phyloP scores from a whole-genome alignment of 2,329 filamentous ascomycete genomes.

The Scytalidium sp. region DNA sequence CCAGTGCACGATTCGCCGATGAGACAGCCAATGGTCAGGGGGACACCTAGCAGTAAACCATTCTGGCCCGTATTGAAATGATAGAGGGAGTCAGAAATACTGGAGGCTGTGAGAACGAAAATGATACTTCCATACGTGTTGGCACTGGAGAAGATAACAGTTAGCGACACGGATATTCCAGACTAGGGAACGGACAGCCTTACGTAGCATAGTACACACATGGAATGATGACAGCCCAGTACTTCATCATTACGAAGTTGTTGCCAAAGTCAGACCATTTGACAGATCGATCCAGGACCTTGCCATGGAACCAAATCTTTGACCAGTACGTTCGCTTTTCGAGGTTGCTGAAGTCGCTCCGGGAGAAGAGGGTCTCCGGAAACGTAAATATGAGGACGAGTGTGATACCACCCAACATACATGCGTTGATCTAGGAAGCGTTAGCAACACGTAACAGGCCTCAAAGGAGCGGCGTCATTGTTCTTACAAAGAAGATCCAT shows the following conservation, averaged over 20 bases:
- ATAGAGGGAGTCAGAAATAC: slow-evolving; percentile 23
- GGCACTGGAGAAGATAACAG: slow-evolving; percentile 16
- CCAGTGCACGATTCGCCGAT: slow-evolving; percentile 45
- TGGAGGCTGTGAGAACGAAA: slow-evolving; percentile 20
- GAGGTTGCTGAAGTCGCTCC: slow-evolving; percentile 18
- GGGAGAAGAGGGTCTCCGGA: slow-evolving; percentile 49
- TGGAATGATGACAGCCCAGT: slow-evolving; percentile 9
- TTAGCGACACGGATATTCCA: neutral
- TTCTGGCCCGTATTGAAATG: slow-evolving; percentile 42
- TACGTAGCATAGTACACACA: slow-evolving; percentile 6
- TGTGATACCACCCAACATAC: slow-evolving; percentile 45
- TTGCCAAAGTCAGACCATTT: slow-evolving; percentile 3
- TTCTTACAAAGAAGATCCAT: slow-evolving; percentile 12
- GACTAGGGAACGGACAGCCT: slow-evolving; percentile 21
- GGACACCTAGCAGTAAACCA: slow-evolving; percentile 35
- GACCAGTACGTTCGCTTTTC: slow-evolving; percentile 1
- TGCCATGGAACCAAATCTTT: slow-evolving; percentile 13
- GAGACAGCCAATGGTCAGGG: slow-evolving; percentile 21
- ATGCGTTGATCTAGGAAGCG: slow-evolving; percentile 1
- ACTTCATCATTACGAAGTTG: slow-evolving; percentile 9
- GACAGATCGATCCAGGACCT: slow-evolving; percentile 9
- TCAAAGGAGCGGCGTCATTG: neutral
- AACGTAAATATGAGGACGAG: slow-evolving; percentile 50
- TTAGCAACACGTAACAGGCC: neutral
- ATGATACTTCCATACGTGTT: slow-evolving; percentile 21